Evolutionary conservation across 352 stramenopile genomes (phyloP), one percentile per base, ranked within the genome.

Genomic region (Aphanomyces stellatus): DNA sequence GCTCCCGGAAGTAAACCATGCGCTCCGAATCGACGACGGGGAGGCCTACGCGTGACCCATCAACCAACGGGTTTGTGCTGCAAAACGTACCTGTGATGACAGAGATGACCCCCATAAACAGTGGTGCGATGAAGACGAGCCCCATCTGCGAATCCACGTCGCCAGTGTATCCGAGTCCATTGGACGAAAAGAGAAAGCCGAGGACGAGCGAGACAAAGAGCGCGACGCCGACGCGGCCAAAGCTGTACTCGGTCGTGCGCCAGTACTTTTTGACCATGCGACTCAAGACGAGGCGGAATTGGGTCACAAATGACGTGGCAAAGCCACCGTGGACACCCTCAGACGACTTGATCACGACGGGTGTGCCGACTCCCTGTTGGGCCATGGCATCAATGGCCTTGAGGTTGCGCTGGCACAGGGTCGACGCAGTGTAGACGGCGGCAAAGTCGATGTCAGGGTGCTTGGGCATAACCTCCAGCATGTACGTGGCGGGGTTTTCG

Each of bases 401-500:
- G 35, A 65, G 41, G 17, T 34, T 65, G n/a, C 28, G 17, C 30
- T 28, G 34, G 48, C 35, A 30, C 60, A 43, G 25, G 5, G 37
- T 3, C 4, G 17, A 46, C 31, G n/a, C 51, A 2, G 55, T 33
- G 65, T 71, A 46, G 19, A 51, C n/a, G 5, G 65, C 57, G 19
- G 28, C 19, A 24, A 48, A 51, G 11, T 61, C 43, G 11, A 51
- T 30, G 28, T 43, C 30, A 8, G 22, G 19, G 15, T 65, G 19
- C 19, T 8, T 37, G 6, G 51, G 15, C 15, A 70, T 55, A 11
- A 53, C 63, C 5, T 62, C 55, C 11, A 70, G 40, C 63, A 70
- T 70, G 30, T 42, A 70, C 34, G 63, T 70, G 7, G 63, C 63
- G n/a, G 63, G 63, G 55, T 70, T 70, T 51, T 53, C 63, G 3